Evolutionary conservation across 805 yeast species (phyloP), one percentile per base, ranked within the genome.

Genomic region (Kurtzmaniella fragi): DNA sequence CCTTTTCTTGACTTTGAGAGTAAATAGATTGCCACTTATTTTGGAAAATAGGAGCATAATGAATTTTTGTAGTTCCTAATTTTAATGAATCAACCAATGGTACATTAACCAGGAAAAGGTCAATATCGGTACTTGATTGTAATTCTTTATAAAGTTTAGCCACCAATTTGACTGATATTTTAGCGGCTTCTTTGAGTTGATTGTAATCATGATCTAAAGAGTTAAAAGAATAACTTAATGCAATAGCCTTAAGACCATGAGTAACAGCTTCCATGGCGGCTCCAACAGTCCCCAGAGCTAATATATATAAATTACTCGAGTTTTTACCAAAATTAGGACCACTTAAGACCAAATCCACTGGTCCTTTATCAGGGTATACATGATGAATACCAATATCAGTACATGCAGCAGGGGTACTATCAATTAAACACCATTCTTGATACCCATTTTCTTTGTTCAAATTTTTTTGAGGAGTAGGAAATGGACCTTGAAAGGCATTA

Each of bases 291-390:
- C 99, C 99, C 49, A 95, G 82, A 4, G 96, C 80, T 51, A 93
- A 73, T 40, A 89, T 84, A 59, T 89, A 93, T 33, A 91, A 76
- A 5, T 95, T 88, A 17, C 91, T 79, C 2, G 96, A 81, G 61
- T 93, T 93, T 55, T 96, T 78, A 16, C 99, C 99, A 48, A 84
- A 91, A 57, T 93, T 93, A 6, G 99, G 99, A 1, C 99, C 99
- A 40, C 95, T 84, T 16, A 93, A 59, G 4, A 93, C 96, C 42
- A 91, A 65, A 61, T 93, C 97, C 16, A 90, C 78, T 1, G 83
- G 82, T 34, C 73, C 67, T 16, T 67, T 58, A 13, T 58, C 56
- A 13, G 49, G 37, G 42, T 74, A 69, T 40, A 89, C 57, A 54
- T 87, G 88, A 52, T 87, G 81, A 32, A 86, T 62, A 2, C 97